Conservation (phyloP, 1,284 basidiomycete species). For the Ustilago bromivora region DNA sequence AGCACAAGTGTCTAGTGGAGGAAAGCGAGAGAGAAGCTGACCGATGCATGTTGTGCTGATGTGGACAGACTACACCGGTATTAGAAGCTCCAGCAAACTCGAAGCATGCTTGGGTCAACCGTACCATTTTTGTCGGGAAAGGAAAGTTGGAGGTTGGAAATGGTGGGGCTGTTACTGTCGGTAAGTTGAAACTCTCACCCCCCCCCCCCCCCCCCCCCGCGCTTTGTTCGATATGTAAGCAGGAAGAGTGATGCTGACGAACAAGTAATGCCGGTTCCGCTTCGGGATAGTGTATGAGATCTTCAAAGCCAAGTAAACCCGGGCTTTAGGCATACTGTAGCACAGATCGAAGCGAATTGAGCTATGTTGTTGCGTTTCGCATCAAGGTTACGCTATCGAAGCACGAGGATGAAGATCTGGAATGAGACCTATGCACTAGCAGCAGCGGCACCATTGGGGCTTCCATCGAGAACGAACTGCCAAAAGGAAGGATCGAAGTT, state of each 20-base stretch:
- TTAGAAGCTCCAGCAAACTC: slow-evolving; percentile 37
- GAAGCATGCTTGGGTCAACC: slow-evolving; percentile 49
- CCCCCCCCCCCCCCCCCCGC: no score
- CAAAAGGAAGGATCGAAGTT: slow-evolving; percentile 41
- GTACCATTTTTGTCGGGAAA: slow-evolving; percentile 45
- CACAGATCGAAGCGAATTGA: not conserved
- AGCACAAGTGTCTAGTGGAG: no score
- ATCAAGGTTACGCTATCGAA: not conserved
- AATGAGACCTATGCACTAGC: not conserved
- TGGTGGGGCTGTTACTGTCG: slow-evolving; percentile 23
- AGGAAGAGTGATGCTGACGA: not conserved
- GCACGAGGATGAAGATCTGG: not conserved
- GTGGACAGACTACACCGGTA: slow-evolving; percentile 27
- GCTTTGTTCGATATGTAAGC: not conserved
- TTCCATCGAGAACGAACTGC: slow-evolving; percentile 38
- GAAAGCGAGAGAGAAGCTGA: not conserved
- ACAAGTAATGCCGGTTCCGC: not conserved
- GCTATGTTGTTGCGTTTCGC: not conserved
- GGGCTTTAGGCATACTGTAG: not conserved
- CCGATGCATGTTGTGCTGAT: not conserved
- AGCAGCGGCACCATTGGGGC: not conserved
- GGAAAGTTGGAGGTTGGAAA: slow-evolving; percentile 27
- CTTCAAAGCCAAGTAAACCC: slow-evolving; percentile 32
- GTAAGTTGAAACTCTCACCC: slow-evolving; percentile 9
- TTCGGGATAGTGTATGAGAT: slow-evolving; percentile 32